Base-by-base conservation (phyloP, 345 rosid species). In the Bruguiera sexangula region DNA sequence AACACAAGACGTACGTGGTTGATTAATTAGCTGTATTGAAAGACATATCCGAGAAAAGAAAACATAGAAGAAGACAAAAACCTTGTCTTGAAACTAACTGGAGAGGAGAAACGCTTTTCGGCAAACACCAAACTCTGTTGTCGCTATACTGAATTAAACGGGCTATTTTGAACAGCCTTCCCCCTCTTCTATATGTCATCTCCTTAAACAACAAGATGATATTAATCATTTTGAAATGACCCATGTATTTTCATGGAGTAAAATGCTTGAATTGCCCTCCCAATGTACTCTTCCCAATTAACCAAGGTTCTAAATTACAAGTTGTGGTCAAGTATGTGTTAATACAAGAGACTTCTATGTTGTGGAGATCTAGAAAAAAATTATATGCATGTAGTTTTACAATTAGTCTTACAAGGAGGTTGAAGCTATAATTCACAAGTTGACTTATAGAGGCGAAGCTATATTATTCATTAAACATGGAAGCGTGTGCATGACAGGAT, bases 61-160 rank as follows among this genome's bases (percentile, higher is more conserved):
- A 27, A 50, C 16, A 39, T 19, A 0, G 6, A 16, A 52, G 20
- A 69, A 30, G 2, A 18, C 15, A 51, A 60, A 62, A 56, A 57
- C 24, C 46, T 66, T 58, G 61, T 78, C 63, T 67, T 32, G 39
- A 51, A 63, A 56, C 22, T 27, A 43, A 57, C 71, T 76, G 79
- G 73, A 71, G n/a, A 63, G 55, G 76, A 73, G 37, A 34, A 34
- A 9, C 6, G 9, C 37, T 53, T 75, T 77, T 82, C 80, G 79
- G 80, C 82, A 78, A 79, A 76, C 60, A 68, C 74, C 76, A 34
- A 72, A 77, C 73, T 80, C 89, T 51, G 77, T 76, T 80, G 73
- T 76, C 78, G 75, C 76, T 73, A 30, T 21, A 75, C 4, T 26
- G 71, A 70, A 69, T 73, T 75, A 30, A 78, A 64, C 71, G 82